Percentiles rank a stretch among this genome's conserved stretches.
Evolutionary conservation across 306 rosid genomes (phyloP).

Genomic region (Pueraria montana): DNA sequence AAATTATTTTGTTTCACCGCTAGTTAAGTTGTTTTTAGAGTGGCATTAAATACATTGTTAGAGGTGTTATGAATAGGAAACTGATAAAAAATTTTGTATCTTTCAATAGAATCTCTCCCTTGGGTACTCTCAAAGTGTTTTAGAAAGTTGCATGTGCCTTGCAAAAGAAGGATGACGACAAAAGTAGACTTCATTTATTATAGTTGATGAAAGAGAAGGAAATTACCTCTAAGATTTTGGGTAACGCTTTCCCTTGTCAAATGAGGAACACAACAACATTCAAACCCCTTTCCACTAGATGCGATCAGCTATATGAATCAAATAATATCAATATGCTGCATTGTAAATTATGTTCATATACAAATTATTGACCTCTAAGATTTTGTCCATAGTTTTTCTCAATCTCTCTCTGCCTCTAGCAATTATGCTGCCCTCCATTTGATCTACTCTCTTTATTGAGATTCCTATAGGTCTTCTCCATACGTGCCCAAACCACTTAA

Average conservation of each 20-base stretch:
- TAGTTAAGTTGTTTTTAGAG: no score
- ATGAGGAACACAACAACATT: background rate
- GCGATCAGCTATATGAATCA: background rate
- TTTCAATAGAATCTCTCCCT: conserved; percentile 31
- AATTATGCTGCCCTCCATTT: background rate
- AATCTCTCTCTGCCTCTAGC: background rate
- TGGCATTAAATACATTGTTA: background rate
- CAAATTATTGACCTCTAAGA: background rate
- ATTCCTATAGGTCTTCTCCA: background rate
- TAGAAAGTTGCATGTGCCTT: background rate
- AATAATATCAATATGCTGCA: background rate
- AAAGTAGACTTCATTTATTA: conserved; percentile 14
- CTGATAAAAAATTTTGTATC: conserved; percentile 12
- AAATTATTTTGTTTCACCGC: no score
- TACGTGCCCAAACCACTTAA: background rate
- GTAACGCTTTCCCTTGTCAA: conserved; percentile 9
- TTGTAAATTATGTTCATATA: background rate
- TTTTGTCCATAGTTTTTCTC: background rate
- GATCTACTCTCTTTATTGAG: background rate
- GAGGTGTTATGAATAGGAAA: conserved; percentile 10
- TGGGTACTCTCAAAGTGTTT: background rate
- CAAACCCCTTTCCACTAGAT: background rate
- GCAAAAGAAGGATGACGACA: background rate
- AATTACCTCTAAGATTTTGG: background rate
- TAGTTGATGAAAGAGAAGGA: background rate